These are phyloP conservation scores for Sicyos baderoa DNA, from an alignment of 306 rosid genomes.

Conservation along the genomic window DNA sequence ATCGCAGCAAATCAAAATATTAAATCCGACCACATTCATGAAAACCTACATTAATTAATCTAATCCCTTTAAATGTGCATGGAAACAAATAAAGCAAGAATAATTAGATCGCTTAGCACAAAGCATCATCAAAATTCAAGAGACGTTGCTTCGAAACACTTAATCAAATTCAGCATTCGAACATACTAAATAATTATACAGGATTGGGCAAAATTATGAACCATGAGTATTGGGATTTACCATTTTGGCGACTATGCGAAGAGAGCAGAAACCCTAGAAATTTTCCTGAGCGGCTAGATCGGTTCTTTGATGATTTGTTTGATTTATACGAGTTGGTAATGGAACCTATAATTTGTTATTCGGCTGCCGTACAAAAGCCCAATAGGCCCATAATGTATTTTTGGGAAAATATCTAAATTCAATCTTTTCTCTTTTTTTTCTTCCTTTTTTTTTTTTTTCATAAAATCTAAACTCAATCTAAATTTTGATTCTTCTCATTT, in stretches of 20 bases:
- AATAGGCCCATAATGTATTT: conserved; percentile 4
- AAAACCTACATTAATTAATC: not conserved
- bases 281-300: not conserved
- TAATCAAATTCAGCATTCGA: not conserved
- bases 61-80: not conserved
- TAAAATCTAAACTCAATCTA: too few relatives aligned
- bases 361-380: not conserved
- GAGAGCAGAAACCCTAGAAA: conserved; percentile 13
- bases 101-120: not conserved
- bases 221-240: not conserved
- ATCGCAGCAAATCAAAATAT: too few relatives aligned
- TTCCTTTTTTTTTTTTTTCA: too few relatives aligned
- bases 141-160: not conserved
- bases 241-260: conserved; percentile 3
- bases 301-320: not conserved
- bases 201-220: not conserved
- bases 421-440: too few relatives aligned
- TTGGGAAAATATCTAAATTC: too few relatives aligned
- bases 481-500: too few relatives aligned
- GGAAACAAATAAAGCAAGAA: not conserved
- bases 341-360: not conserved
- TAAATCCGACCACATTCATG: not conserved
- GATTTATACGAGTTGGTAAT: not conserved
- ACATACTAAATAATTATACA: not conserved
- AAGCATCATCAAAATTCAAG: not conserved